phyloP scores from a whole-genome alignment of 176 grass and related monocot species.

The Oryza glaberrima region DNA sequence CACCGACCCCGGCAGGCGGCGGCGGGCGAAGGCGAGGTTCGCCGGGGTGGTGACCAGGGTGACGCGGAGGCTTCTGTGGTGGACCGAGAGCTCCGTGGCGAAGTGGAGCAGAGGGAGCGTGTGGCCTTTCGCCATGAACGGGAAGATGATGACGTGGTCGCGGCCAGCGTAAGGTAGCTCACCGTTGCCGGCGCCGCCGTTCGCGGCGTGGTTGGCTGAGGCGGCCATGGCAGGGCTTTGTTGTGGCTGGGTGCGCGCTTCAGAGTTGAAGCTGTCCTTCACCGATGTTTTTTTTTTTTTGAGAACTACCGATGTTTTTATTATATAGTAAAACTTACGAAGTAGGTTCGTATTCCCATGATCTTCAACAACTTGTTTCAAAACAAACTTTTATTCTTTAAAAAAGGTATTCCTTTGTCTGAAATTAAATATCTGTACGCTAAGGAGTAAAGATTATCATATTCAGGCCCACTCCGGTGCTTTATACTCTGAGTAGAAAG shows the following conservation, averaged over 20 bases:
- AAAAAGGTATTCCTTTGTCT: no score
- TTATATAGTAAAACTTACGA: neutral
- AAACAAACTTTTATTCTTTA: neutral
- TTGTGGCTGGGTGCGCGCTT: neutral
- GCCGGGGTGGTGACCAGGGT: constrained; percentile 58
- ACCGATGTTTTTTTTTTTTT: neutral
- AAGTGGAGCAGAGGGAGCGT: constrained; percentile 69
- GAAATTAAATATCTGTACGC: no score
- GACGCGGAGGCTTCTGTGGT: constrained; percentile 52
- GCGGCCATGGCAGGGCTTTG: neutral
- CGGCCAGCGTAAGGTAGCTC: neutral
- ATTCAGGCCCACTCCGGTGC: no score
- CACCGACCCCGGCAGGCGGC: constrained; percentile 26
- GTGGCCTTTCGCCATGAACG: constrained; percentile 87
- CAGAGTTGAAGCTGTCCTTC: neutral
- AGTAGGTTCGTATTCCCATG: neutral
- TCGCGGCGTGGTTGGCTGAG: neutral
- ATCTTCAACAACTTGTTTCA: neutral
- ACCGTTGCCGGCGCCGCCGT: neutral
- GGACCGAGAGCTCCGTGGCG: constrained; percentile 45
- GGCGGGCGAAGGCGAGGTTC: constrained; percentile 48
- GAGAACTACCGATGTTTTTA: no score
- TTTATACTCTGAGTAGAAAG: no score
- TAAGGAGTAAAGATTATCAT: no score
- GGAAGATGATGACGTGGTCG: constrained; percentile 67